These are phyloP conservation scores for Sanghuangporus sanghuang DNA, from an alignment of 1,284 basidiomycete genomes.

Conservation along the genomic window DNA sequence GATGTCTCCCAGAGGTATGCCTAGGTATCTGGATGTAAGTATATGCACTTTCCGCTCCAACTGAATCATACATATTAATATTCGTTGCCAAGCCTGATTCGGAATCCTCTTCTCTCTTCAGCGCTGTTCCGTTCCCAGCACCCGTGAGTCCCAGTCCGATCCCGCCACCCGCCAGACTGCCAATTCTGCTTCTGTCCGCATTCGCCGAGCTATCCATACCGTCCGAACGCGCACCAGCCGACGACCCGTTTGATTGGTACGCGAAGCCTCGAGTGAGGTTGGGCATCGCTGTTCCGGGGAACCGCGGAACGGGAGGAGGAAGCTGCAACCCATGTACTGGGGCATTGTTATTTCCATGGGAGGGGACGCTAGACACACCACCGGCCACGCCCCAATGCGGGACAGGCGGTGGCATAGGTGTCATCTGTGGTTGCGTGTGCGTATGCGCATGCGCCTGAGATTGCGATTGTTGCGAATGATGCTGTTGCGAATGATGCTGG, in stretches of 20 bases:
- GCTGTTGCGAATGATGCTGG: neutral
- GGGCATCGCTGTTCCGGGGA: neutral
- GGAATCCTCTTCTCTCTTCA: neutral
- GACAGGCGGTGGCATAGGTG: neutral
- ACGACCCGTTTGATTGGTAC: neutral
- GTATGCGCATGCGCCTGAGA: neutral
- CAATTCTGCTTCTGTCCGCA: neutral
- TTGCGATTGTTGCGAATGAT: neutral
- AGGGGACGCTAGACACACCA: conserved; percentile 1
- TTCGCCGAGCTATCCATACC: neutral
- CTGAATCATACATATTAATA: neutral
- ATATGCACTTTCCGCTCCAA: neutral
- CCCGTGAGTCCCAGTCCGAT: neutral
- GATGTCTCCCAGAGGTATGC: neutral
- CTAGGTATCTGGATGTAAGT: neutral
- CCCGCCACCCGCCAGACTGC: neutral
- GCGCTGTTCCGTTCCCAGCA: neutral
- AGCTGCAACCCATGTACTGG: conserved; percentile 1
- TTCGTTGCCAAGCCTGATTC: neutral
- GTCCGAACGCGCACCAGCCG: neutral
- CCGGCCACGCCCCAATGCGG: neutral
- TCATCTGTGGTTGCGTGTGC: neutral
- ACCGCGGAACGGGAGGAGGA: conserved; percentile 2
- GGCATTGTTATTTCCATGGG: neutral
- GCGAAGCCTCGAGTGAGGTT: neutral